Evolutionary conservation across 2,329 filamentous ascomycete genomes (phyloP).

Genomic region (Phaeophleospora eucalypticola): DNA sequence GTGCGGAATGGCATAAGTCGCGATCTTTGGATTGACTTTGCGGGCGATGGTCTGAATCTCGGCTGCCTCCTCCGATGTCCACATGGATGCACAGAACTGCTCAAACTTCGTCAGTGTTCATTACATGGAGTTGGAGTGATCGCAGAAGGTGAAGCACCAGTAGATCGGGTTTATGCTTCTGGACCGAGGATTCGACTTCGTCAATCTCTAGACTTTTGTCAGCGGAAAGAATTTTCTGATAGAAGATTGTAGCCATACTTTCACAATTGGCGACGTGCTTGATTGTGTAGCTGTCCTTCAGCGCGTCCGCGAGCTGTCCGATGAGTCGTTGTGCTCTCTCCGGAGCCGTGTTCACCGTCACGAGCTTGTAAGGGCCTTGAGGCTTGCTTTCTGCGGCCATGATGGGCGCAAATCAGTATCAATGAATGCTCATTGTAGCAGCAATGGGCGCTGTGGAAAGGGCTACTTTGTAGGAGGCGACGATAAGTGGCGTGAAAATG

Average conservation of each 20-base stretch:
- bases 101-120: slow-evolving; percentile 1
- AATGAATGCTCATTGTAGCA: too few species aligned
- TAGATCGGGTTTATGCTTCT: slow-evolving; percentile 48
- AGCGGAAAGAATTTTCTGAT: background rate
- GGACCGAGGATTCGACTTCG: slow-evolving; percentile 52
- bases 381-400: slow-evolving; percentile 14
- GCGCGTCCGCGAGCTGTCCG: slow-evolving; percentile 56
- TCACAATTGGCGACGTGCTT: slow-evolving; percentile 59
- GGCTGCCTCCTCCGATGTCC: slow-evolving; percentile 48
- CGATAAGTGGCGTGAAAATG: background rate
- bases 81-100: slow-evolving; percentile 61
- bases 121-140: background rate
- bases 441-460: background rate
- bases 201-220: slow-evolving; percentile 10
- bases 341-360: slow-evolving; percentile 65
- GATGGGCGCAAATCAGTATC: too few species aligned
- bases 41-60: slow-evolving; percentile 46
- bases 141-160: slow-evolving; percentile 8
- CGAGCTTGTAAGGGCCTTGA: slow-evolving; percentile 56
- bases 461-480: background rate
- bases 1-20: slow-evolving; percentile 51
- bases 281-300: slow-evolving; percentile 63
- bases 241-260: slow-evolving; percentile 40
- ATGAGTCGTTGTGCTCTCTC: slow-evolving; percentile 61
- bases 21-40: slow-evolving; percentile 45